phyloP scores from a whole-genome alignment of 495 filamentous ascomycete species.

The Trichocladium antarcticum region DNA sequence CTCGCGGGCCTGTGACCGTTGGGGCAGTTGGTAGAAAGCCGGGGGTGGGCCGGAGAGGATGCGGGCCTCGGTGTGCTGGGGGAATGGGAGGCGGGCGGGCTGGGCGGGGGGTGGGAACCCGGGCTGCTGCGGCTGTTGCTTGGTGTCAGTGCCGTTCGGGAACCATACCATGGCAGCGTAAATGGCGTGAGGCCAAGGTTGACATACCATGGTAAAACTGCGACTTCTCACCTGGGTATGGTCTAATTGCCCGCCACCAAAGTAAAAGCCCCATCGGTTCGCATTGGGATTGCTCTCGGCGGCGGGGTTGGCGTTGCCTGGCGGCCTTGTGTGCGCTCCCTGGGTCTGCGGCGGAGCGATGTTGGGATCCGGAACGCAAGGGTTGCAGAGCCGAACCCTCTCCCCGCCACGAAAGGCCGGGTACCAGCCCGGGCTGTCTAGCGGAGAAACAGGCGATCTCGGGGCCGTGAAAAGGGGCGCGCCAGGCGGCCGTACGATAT shows the following conservation, averaged over 20 bases:
- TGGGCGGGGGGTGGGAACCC: slow-evolving; percentile 14
- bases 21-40: slow-evolving; percentile 24
- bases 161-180: neutral
- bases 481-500: slow-evolving; percentile 74
- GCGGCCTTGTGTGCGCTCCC: slow-evolving; percentile 21
- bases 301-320: slow-evolving; percentile 13
- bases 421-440: slow-evolving; percentile 38
- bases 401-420: slow-evolving; percentile 53
- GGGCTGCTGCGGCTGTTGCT: slow-evolving; percentile 13
- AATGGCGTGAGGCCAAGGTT: neutral
- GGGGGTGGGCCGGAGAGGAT: slow-evolving; percentile 32
- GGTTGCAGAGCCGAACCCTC: slow-evolving; percentile 85
- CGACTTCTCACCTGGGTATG: slow-evolving; percentile 29
- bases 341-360: slow-evolving; percentile 46
- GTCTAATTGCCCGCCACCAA: slow-evolving; percentile 11
- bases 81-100: slow-evolving; percentile 12
- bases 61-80: slow-evolving; percentile 19
- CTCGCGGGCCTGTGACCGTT: slow-evolving; percentile 18
- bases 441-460: slow-evolving; percentile 26
- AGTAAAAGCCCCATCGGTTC: slow-evolving; percentile 18
- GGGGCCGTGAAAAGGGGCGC: slow-evolving; percentile 33
- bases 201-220: slow-evolving; percentile 37
- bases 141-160: neutral
- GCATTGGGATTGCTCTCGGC: neutral
- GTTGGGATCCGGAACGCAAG: slow-evolving; percentile 88